Conservation (phyloP, 2,329 filamentous ascomycete species). For the Fusarium algeriense region DNA sequence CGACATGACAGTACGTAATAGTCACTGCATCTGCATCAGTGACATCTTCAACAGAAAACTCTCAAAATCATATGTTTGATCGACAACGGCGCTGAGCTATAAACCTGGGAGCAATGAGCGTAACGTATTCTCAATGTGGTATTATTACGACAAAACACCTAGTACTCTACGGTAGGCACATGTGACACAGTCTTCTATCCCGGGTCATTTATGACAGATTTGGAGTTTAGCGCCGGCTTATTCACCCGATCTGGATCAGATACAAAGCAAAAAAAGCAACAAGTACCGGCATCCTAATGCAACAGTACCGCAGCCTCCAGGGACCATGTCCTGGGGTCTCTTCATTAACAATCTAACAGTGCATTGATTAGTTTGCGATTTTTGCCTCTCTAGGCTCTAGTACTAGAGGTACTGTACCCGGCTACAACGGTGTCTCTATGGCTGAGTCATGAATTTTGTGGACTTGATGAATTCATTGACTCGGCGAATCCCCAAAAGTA, state of each 20-base stretch:
- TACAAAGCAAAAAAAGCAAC: slow-evolving; percentile 37
- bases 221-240: slow-evolving; percentile 28
- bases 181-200: slow-evolving; percentile 27
- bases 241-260: slow-evolving; percentile 40
- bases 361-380: slow-evolving; percentile 6
- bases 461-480: slow-evolving; percentile 9
- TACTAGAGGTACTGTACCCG: slow-evolving; percentile 17
- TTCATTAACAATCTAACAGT: slow-evolving; percentile 4
- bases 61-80: slow-evolving; percentile 25
- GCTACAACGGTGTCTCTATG: slow-evolving; percentile 2
- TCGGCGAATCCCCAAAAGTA: slow-evolving; percentile 36
- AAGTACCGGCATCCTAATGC: slow-evolving; percentile 43
- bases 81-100: slow-evolving; percentile 25
- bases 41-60: slow-evolving; percentile 23
- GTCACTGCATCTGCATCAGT: background rate
- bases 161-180: slow-evolving; percentile 6
- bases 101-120: slow-evolving; percentile 25
- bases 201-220: slow-evolving; percentile 33
- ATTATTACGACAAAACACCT: background rate
- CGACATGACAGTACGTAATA: slow-evolving; percentile 27
- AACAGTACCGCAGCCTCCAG: slow-evolving; percentile 17
- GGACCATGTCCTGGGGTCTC: slow-evolving; percentile 16
- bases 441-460: slow-evolving; percentile 22
- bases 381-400: background rate
- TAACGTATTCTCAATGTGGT: slow-evolving; percentile 10